These are phyloP conservation scores for Mediolabrus comicus DNA, from an alignment of 108 stramenopile species.

Conservation along the genomic window DNA sequence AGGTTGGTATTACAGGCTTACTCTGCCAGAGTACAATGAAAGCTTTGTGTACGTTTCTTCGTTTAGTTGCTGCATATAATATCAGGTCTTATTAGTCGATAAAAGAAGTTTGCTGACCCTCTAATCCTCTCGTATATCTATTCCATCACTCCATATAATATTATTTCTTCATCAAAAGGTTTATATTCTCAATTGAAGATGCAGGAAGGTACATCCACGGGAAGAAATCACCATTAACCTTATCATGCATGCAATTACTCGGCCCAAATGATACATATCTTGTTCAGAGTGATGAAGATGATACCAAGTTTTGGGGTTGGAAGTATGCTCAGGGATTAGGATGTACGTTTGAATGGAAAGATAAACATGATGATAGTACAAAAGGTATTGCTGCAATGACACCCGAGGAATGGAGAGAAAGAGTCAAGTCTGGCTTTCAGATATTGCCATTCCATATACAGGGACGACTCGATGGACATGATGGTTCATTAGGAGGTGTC, in stretches of 20 bases:
- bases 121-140: too few relatives aligned
- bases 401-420: constrained; percentile 52
- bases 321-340: constrained; percentile 69
- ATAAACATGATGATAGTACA: background rate
- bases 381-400: constrained; percentile 37
- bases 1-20: constrained; percentile 90
- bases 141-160: too few relatives aligned
- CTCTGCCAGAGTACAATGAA: constrained; percentile 59
- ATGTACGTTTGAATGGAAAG: constrained; percentile 66
- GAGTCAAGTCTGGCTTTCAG: constrained; percentile 77
- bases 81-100: too few relatives aligned
- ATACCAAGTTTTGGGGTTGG: constrained; percentile 81
- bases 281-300: constrained; percentile 70
- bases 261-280: constrained; percentile 81
- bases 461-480: constrained; percentile 68
- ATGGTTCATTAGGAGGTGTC: constrained; percentile 70
- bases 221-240: constrained; percentile 49
- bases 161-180: too few relatives aligned
- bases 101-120: too few relatives aligned
- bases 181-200: constrained; percentile 87
- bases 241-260: constrained; percentile 75
- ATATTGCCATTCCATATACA: constrained; percentile 60
- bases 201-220: constrained; percentile 39
- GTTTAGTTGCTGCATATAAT: too few relatives aligned
- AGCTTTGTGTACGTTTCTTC: too few relatives aligned